These are phyloP conservation scores for Periconia macrospinosa DNA, from an alignment of 2,329 filamentous ascomycete genomes.

Conservation along the genomic window DNA sequence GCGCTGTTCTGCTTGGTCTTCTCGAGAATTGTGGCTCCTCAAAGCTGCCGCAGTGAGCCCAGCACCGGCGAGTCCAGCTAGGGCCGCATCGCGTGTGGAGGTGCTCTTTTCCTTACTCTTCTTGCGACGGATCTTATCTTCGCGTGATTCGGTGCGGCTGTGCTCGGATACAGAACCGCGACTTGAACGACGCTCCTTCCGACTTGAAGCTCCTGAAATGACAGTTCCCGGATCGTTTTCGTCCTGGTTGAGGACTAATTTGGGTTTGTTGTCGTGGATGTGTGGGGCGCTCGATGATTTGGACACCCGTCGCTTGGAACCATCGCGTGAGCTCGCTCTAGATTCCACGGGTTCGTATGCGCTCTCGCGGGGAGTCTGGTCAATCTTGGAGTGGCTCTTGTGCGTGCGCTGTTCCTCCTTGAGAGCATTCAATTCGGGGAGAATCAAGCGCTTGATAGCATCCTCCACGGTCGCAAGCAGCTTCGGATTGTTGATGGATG, in stretches of 20 bases:
- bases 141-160: constrained; percentile 40
- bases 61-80: constrained; percentile 56
- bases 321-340: constrained; percentile 51
- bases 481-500: constrained; percentile 90
- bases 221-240: constrained; percentile 62
- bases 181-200: constrained; percentile 58
- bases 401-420: constrained; percentile 87
- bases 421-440: constrained; percentile 88
- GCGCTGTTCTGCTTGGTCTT: constrained; percentile 47
- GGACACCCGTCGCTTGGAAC: constrained; percentile 56
- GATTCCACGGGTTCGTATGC: constrained; percentile 62
- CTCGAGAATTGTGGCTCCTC: constrained; percentile 66
- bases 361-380: constrained; percentile 54
- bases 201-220: constrained; percentile 57
- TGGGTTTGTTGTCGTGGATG: constrained; percentile 58
- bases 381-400: constrained; percentile 69
- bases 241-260: constrained; percentile 61
- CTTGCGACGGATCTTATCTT: constrained; percentile 56
- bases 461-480: constrained; percentile 90
- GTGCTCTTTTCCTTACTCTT: constrained; percentile 52
- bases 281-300: constrained; percentile 65
- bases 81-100: constrained; percentile 56
- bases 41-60: constrained; percentile 65
- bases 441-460: constrained; percentile 83
- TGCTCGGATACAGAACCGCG: constrained; percentile 53